Conservation (phyloP, 495 filamentous ascomycete species). For the Penicillium waksmanii region DNA sequence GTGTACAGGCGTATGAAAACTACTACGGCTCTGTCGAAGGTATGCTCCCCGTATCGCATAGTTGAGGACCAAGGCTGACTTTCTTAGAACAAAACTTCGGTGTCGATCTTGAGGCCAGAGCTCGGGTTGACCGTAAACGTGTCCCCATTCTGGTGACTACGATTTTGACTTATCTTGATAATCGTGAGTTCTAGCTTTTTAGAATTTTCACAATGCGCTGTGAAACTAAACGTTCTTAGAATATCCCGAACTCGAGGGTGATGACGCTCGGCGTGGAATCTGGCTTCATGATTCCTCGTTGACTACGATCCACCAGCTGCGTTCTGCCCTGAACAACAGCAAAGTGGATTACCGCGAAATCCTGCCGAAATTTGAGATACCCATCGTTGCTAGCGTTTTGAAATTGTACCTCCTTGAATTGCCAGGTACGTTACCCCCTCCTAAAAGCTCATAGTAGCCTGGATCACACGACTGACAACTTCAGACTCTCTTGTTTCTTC, state of each 20-base stretch:
- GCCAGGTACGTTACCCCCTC: conserved; percentile 64
- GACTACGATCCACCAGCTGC: conserved; percentile 80
- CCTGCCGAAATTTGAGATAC: conserved; percentile 84
- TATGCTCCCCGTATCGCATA: conserved; percentile 27
- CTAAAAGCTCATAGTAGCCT: conserved; percentile 4
- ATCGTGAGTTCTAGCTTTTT: conserved; percentile 55
- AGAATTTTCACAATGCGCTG: not conserved
- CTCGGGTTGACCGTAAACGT: conserved; percentile 89
- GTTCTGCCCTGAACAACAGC: conserved; percentile 82
- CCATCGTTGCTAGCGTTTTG: conserved; percentile 89
- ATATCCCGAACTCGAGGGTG: conserved; percentile 96
- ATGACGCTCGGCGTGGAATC: conserved; percentile 88
- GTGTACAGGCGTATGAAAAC: conserved; percentile 94
- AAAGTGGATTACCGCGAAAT: conserved; percentile 77
- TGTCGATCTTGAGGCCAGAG: conserved; percentile 92
- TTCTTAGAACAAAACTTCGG: conserved; percentile 88
- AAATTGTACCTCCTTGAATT: conserved; percentile 97
- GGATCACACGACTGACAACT: not conserved
- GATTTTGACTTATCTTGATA: conserved; percentile 90
- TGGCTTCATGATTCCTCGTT: conserved; percentile 95
- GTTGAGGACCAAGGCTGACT: conserved; percentile 22
- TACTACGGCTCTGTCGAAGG: conserved; percentile 97
- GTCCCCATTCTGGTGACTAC: conserved; percentile 93
- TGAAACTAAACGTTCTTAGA: conserved; percentile 46
- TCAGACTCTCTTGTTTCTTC: conserved; percentile 95